These are phyloP conservation scores for Pulveroboletus sp. DNA, from an alignment of 768 basidiomycete species.

Conservation along the genomic window DNA sequence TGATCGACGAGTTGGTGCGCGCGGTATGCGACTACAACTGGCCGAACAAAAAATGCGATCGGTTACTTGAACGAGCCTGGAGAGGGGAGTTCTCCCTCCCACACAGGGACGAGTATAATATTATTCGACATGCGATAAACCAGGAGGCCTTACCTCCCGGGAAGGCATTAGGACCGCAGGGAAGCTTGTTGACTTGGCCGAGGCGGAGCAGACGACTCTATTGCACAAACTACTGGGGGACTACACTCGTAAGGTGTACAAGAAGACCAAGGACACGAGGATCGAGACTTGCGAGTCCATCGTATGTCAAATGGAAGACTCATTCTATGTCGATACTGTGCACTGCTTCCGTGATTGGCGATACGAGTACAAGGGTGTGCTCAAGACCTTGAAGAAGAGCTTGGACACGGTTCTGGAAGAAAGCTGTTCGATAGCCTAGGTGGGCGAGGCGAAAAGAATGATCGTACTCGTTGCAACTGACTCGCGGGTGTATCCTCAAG, in stretches of 20 bases:
- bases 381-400: conserved; percentile 99
- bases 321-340: conserved; percentile 99
- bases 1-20: conserved; percentile 93
- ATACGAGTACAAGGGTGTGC: conserved; percentile 98
- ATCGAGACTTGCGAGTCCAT: conserved; percentile 92
- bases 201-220: conserved; percentile 84
- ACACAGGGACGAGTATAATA: conserved; percentile 95
- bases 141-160: conserved; percentile 90
- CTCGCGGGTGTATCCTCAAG: conserved; percentile 99
- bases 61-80: conserved; percentile 97
- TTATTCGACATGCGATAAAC: conserved; percentile 96
- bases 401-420: conserved; percentile 70
- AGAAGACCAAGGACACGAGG: conserved; percentile 96
- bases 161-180: conserved; percentile 67
- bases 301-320: conserved; percentile 96
- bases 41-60: conserved; percentile 91
- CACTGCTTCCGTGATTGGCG: conserved; percentile 94
- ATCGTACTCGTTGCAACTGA: conserved; percentile 95
- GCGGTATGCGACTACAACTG: conserved; percentile 98
- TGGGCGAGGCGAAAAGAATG: conserved; percentile 98
- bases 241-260: conserved; percentile 98
- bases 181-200: conserved; percentile 76
- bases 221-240: conserved; percentile 96
- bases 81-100: conserved; percentile 98
- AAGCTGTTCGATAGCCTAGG: conserved; percentile 72